Base-by-base conservation (phyloP, 2,329 filamentous ascomycete species). In the Cytospora piceicola region DNA sequence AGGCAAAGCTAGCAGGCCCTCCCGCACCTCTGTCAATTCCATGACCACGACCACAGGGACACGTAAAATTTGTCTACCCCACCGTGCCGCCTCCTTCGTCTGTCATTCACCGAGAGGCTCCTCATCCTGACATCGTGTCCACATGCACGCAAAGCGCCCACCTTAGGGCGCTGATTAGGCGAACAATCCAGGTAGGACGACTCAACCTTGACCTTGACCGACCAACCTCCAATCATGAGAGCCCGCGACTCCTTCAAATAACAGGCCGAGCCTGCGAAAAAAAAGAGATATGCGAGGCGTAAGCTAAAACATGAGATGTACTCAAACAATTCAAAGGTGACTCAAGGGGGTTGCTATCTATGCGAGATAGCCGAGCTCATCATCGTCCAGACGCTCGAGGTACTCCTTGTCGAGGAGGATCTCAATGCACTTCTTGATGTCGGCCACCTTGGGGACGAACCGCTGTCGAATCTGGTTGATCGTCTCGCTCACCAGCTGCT, bases 391-490 rank as follows among this genome's bases (percentile, higher is more conserved):
- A 65, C 95, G 92, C 83, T 99, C 95, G 58, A 99, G 87, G 74
- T 99, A 99, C 78, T 99, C 95, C 83, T 99, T 99, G 83, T 99
- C 95, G 70, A 99, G 89, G 51, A 99, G 85, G 70, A 97, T 97
- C 79, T 99, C 95, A 76, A 99, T 98, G 79, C 95, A 97, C 82
- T 98, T 99, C 84, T 99, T 99, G 86, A 99, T 99, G 72, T 99
- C 95, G 20, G 88, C 84, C 34, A 99, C 86, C 80, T 96, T 96
- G 51, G 95, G 95, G 65, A 93, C 89, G 79, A 99, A 99, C 51
- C 95, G 92, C 52, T 88, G 89, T 76, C 91, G 92, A 77, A 99
- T 97, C 79, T 98, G 95, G 74, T 90, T 90, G 77, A 99, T 98
- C 29, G 94, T 96, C 80, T 99, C 95, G 75, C 92, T 90, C 63